phyloP scores from a whole-genome alignment of 2,329 filamentous ascomycete genomes.

The Claviceps pusilla region DNA sequence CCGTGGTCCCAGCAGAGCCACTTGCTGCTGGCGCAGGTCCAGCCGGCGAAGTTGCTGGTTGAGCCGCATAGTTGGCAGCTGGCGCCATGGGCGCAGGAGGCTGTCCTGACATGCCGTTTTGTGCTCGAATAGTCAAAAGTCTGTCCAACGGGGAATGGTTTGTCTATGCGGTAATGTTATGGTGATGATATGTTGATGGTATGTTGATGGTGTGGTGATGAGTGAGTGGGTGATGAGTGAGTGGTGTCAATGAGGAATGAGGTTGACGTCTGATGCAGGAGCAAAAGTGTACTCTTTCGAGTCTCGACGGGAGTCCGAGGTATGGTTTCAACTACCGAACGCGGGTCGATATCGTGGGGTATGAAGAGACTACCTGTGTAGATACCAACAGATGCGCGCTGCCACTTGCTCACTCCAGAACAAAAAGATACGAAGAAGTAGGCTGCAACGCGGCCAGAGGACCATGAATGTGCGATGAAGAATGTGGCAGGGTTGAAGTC shows the following conservation, averaged over 20 bases:
- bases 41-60: slow-evolving; percentile 20
- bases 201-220: neutral
- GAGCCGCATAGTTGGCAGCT: slow-evolving; percentile 17
- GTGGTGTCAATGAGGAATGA: neutral
- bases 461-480: neutral
- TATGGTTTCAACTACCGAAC: neutral
- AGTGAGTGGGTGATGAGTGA: neutral
- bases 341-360: neutral
- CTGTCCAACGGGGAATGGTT: neutral
- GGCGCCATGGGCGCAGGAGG: slow-evolving; percentile 15
- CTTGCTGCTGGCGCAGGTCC: slow-evolving; percentile 17
- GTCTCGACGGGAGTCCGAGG: neutral
- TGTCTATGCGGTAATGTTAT: neutral
- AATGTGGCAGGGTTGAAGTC: neutral
- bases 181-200: neutral
- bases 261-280: neutral
- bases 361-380: neutral
- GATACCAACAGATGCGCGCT: neutral
- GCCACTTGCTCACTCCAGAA: neutral
- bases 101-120: slow-evolving; percentile 20
- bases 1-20: slow-evolving; percentile 14
- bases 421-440: neutral
- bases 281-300: neutral
- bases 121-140: neutral
- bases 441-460: neutral